Evolutionary conservation across 805 yeast genomes (phyloP).

Genomic region (Saccharomycopsis malanga): DNA sequence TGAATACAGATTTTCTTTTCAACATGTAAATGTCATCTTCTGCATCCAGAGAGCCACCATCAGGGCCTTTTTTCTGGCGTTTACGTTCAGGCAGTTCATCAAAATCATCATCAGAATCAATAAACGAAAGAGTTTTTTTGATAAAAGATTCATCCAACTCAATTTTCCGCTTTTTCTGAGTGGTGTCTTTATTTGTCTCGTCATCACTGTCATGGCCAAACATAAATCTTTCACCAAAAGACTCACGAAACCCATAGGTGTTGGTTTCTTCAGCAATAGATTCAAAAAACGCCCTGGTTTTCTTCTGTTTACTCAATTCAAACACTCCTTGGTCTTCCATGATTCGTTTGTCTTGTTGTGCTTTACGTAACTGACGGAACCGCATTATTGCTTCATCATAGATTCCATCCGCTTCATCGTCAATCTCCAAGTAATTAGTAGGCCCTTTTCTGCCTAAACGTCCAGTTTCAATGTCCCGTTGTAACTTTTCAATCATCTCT

Average conservation of each 20-base stretch:
- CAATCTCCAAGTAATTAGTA: constrained; percentile 56
- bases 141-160: constrained; percentile 49
- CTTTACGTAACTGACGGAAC: constrained; percentile 35
- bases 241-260: constrained; percentile 25
- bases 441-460: constrained; percentile 49
- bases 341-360: constrained; percentile 42
- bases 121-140: constrained; percentile 48
- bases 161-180: constrained; percentile 31
- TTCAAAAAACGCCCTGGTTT: constrained; percentile 60
- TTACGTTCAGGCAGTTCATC: not conserved
- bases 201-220: constrained; percentile 28
- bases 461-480: constrained; percentile 68
- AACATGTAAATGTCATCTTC: constrained; percentile 4
- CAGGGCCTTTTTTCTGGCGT: not conserved
- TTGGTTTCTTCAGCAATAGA: constrained; percentile 46
- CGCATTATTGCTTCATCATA: constrained; percentile 23
- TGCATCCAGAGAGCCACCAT: not conserved
- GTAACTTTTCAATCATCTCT: constrained; percentile 55
- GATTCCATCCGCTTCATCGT: constrained; percentile 68
- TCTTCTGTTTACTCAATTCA: constrained; percentile 43
- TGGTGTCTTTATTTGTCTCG: constrained; percentile 25
- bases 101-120: constrained; percentile 27
- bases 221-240: constrained; percentile 27
- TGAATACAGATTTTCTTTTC: constrained; percentile 6
- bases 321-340: constrained; percentile 39